phyloP scores from a whole-genome alignment of 1,139 yeast species.

The Candida sp. region DNA sequence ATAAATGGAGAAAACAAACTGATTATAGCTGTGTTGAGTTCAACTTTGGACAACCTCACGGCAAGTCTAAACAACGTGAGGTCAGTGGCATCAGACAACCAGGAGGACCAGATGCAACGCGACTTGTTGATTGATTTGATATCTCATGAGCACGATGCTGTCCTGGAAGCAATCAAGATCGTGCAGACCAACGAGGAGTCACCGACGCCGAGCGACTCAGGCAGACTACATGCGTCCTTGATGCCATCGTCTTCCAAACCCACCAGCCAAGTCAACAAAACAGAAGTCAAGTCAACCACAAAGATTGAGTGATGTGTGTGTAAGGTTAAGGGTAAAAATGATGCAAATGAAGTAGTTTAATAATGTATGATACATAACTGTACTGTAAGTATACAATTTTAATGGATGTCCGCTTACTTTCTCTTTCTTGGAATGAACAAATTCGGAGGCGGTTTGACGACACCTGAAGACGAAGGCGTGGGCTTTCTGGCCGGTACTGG shows the following conservation, averaged over 20 bases:
- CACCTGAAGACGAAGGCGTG: slow-evolving; percentile 21
- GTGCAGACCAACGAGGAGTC: slow-evolving; percentile 2
- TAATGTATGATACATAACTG: background rate
- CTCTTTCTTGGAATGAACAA: slow-evolving; percentile 22
- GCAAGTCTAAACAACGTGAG: background rate
- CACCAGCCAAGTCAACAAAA: slow-evolving; percentile 9
- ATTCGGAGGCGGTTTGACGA: slow-evolving; percentile 18
- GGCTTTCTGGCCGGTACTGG: background rate
- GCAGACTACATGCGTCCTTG: background rate
- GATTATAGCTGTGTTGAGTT: slow-evolving; percentile 7
- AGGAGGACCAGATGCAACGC: background rate
- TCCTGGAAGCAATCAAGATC: slow-evolving; percentile 11
- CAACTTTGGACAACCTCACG: slow-evolving; percentile 9
- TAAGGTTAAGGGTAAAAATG: background rate
- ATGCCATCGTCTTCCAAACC: slow-evolving; percentile 12
- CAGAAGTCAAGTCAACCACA: slow-evolving; percentile 1
- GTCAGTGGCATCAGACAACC: background rate
- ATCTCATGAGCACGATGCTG: slow-evolving; percentile 10
- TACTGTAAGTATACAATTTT: background rate
- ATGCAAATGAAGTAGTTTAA: background rate
- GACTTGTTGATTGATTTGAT: slow-evolving; percentile 4
- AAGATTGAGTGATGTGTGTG: background rate
- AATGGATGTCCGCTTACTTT: slow-evolving; percentile 3
- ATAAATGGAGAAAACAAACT: slow-evolving; percentile 9
- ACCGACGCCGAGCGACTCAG: background rate